Evolutionary conservation across 2,329 filamentous ascomycete genomes (phyloP), one percentile per base, ranked within the genome.

Genomic region (Aspergillus aculeatus): DNA sequence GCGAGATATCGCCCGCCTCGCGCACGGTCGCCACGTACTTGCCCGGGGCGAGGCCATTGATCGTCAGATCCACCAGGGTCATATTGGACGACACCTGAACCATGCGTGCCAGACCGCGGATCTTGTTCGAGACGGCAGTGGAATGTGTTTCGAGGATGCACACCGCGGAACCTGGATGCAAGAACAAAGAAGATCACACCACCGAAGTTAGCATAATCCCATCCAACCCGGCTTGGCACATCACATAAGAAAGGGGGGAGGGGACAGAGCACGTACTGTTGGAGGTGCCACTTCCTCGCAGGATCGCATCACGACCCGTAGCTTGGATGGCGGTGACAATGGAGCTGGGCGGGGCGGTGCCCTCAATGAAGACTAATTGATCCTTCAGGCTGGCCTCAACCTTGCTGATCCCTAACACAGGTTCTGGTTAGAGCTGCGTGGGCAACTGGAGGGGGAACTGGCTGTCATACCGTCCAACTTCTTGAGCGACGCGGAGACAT

Each of bases 81-180:
- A 90, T 83, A 47, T 83, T 86, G 3, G 89, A 83, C 54, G 86
- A 87, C 54, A 96, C 92, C 73, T 98, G 91, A 47, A 99, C 94
- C 89, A 99, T 96, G 67, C 95, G 87, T 62, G 90, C 92, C 47
- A 99, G 81, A 29, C 95, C 95, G 66, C 91, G 86, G 55, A 99
- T 92, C 68, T 90, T 82, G 69, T 89, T 84, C 65, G 80, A 75
- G 58, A 87, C 83, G 59, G 77, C 75, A 41, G 76, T 79, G 50
- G 87, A 84, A 71, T 91, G 87, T 58, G 92, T 96, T 81, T 99
- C 95, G 62, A 99, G 86, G 71, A 99, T 98, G 78, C 93, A 96
- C 48, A 99, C 95, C 49, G 94, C 73, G 32, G 66, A 76, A 58
- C 71, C 73, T 76, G 49, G 5, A 44, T 5, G 4, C 26, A 29